Base-by-base conservation (phyloP, 768 basidiomycete genomes). In the Trametes gibbosa region DNA sequence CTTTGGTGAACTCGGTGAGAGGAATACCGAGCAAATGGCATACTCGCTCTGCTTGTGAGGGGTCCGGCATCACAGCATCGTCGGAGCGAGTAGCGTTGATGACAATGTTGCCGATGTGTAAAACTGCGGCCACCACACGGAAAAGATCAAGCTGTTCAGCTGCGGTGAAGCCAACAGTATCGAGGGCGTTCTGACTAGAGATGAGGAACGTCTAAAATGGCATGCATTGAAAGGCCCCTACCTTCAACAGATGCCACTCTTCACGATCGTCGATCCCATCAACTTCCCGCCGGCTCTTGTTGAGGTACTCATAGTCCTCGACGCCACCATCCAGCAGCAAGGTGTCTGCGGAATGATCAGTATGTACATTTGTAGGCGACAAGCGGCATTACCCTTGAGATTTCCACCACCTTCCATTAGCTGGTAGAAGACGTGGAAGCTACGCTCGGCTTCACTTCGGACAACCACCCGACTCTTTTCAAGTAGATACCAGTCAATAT, bases 341-440 rank as follows among this genome's bases (percentile, higher is more conserved):
- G 14, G 81, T 77, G 27, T 88, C 94, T 93, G 63, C 24, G 16
- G 58, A 42, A 29, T 29, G 35, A 21, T 57, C 21, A 47, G 64
- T 16, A 61, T 51, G n/a, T 29, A 21, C 34, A 12, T 32, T 32
- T 10, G 29, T 10, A 10, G 13, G 65, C 24, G 32, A n/a, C 21
- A 16, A 39, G 51, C 4, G n/a, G 45, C 52, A 12, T 49, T 64
- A 90, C 92, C 84, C 73, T 85, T 88, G 62, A 98, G 70, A 35
- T 75, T 70, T 2, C 84, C 81, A 16, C 81, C 84, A n/a, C 90
- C 90, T 29, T 86, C 85, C 68, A 99, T 78, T 27, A 98, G 68
- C 74, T 98, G 95, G 72, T 98, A 99, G 73, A 99, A 98, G 2
- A 98, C 92, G 72, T 98, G 97, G 69, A 98, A 99, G 69, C 84